Evolutionary conservation across 331 rosid genomes (phyloP), one percentile per base, ranked within the genome.

Genomic region (Pyrus hybrid): DNA sequence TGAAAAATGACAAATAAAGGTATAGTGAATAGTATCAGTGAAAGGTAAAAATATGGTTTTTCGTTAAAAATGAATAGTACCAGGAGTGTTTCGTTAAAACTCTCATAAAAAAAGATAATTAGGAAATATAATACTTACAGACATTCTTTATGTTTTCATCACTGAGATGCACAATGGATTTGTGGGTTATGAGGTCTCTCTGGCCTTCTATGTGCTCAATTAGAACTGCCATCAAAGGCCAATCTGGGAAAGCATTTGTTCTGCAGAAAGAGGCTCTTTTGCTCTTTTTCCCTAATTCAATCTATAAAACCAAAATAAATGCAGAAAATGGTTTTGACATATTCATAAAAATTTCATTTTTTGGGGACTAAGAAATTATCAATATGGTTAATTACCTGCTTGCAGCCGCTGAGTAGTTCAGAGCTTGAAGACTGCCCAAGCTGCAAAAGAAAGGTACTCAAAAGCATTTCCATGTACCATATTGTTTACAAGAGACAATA

Each of bases 201-300:
- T n/a, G n/a, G n/a, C n/a, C n/a, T 64, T 87, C 92, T 78, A 85
- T 26, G 13, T 90, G 94, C 70, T 94, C 90, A 18, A 94, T 95
- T 45, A 94, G 58, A 81, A 91, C 81, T 57, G 98, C 97, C 92
- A 94, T 91, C 43, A 91, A 61, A 60, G 91, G 90, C 90, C 82
- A 85, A 85, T 94, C 96, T 63, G 93, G 93, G 54, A 94, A 77
- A 28, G 93, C 97, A 53, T 86, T 87, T 73, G 86, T 88, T 90
- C 73, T 93, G 51, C 84, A 72, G 60, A 82, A 29, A 75, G 82
- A 84, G 22, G 74, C 83, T 69, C 93, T 91, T 75, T 76, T 81
- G 11, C 70, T 70, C 79, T 76, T 86, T 16, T 63, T 69, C n/a
- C 66, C 82, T 22, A 2, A 7, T 72, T 56, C 81, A 41, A 60